These are phyloP conservation scores for Agrocybe pediades DNA, from an alignment of 768 basidiomycete species.

Conservation along the genomic window DNA sequence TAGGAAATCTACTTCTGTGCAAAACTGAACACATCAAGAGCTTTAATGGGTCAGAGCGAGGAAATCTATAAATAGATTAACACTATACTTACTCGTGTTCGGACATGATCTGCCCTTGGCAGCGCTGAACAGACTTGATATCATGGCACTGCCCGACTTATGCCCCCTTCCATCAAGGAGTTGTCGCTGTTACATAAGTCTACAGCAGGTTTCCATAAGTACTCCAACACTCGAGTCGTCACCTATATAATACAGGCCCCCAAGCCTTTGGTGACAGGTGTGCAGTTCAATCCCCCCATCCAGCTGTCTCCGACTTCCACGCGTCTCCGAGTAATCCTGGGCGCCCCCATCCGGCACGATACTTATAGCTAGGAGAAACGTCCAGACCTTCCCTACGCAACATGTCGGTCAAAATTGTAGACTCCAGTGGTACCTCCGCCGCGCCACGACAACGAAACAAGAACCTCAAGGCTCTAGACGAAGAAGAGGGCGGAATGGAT, in stretches of 20 bases:
- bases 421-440: background rate
- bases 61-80: background rate
- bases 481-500: background rate
- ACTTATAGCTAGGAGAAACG: slow-evolving; percentile 9
- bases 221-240: slow-evolving; percentile 36
- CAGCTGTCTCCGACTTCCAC: background rate
- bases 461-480: background rate
- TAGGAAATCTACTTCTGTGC: too few species aligned
- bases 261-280: background rate
- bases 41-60: too few species aligned
- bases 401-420: slow-evolving; percentile 18
- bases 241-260: background rate
- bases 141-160: slow-evolving; percentile 14
- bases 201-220: background rate
- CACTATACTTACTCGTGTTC: background rate
- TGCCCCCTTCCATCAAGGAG: slow-evolving; percentile 31
- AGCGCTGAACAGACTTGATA: background rate
- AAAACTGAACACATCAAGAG: too few species aligned
- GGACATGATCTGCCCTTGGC: background rate
- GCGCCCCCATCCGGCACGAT: background rate
- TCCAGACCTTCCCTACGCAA: slow-evolving; percentile 27
- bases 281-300: background rate
- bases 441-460: background rate
- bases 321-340: background rate
- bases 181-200: slow-evolving; percentile 20